These are phyloP conservation scores for Torulaspora pretoriensis DNA, from an alignment of 1,139 yeast species.

Conservation along the genomic window DNA sequence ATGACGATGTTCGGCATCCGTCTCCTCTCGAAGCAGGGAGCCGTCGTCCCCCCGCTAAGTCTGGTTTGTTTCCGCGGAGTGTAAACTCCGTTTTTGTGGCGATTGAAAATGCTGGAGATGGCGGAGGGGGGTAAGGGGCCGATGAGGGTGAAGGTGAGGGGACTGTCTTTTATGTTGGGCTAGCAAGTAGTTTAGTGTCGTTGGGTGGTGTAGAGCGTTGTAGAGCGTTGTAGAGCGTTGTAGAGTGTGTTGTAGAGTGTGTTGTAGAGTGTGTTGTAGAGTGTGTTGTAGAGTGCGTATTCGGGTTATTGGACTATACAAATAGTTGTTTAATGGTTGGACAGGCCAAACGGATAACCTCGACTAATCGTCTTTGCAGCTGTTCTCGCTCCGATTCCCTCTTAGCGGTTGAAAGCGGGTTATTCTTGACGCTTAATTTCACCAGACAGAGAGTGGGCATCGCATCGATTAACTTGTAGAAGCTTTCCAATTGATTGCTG, in stretches of 20 bases:
- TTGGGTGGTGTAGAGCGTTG: too few relatives aligned
- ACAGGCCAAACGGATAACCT: conserved; percentile 8
- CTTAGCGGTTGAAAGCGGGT: conserved; percentile 6
- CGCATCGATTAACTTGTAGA: conserved; percentile 10
- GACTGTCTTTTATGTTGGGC: not conserved
- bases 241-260: too few relatives aligned
- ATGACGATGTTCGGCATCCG: too few relatives aligned
- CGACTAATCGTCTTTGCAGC: conserved; percentile 3
- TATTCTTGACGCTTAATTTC: conserved; percentile 7
- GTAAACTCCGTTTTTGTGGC: too few relatives aligned
- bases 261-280: too few relatives aligned
- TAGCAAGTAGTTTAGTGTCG: too few relatives aligned
- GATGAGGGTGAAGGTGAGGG: not conserved
- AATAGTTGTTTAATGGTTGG: conserved; percentile 5
- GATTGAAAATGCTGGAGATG: too few relatives aligned
- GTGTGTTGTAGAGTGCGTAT: too few relatives aligned
- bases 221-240: too few relatives aligned
- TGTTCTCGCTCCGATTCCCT: conserved; percentile 2
- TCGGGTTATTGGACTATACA: not conserved
- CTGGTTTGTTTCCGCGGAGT: too few relatives aligned
- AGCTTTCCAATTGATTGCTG: conserved; percentile 10
- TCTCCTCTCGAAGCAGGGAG: too few relatives aligned
- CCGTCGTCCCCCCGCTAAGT: too few relatives aligned
- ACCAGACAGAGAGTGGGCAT: conserved; percentile 12
- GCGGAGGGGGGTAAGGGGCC: not conserved